Conservation (phyloP, 2,329 filamentous ascomycete genomes). For the Aspergillus ruber region DNA sequence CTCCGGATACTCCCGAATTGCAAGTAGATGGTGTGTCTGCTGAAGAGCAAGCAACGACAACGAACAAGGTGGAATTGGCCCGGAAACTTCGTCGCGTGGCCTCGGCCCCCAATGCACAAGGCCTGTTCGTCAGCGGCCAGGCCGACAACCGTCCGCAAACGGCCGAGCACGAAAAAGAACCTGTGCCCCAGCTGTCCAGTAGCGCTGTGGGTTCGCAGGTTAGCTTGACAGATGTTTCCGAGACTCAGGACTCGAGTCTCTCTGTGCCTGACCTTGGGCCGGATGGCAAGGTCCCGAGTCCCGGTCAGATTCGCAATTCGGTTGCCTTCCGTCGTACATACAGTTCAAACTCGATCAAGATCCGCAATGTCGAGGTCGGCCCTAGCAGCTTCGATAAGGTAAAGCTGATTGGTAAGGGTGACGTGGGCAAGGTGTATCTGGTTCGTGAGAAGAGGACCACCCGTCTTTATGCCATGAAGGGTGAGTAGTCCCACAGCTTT, state of each 20-base stretch:
- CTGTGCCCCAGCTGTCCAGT: conserved; percentile 56
- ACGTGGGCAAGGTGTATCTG: conserved; percentile 96
- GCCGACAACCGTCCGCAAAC: conserved; percentile 68
- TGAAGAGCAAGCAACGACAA: conserved; percentile 61
- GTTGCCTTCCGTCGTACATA: conserved; percentile 88
- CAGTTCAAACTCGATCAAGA: conserved; percentile 98
- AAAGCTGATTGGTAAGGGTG: conserved; percentile 96
- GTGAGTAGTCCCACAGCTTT: conserved; percentile 44
- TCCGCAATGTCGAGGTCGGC: conserved; percentile 91
- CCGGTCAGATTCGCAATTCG: conserved; percentile 58
- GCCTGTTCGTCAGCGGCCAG: conserved; percentile 64
- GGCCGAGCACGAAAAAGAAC: conserved; percentile 79
- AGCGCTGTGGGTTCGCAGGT: conserved; percentile 43
- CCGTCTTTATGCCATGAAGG: conserved; percentile 96
- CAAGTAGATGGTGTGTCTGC: conserved; percentile 65
- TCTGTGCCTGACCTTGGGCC: conserved; percentile 36
- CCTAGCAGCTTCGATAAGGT: conserved; percentile 98
- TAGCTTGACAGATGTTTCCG: conserved; percentile 47
- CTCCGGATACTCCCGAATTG: conserved; percentile 78
- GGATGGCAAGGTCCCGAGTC: conserved; percentile 59
- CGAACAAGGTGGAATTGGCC: conserved; percentile 88
- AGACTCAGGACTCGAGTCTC: conserved; percentile 22
- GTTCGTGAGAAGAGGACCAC: conserved; percentile 97
- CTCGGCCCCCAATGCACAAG: conserved; percentile 94
- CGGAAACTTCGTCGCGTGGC: conserved; percentile 89